Base-by-base conservation (phyloP, 169 alveolate species). In the Plasmodium blacklocki region DNA sequence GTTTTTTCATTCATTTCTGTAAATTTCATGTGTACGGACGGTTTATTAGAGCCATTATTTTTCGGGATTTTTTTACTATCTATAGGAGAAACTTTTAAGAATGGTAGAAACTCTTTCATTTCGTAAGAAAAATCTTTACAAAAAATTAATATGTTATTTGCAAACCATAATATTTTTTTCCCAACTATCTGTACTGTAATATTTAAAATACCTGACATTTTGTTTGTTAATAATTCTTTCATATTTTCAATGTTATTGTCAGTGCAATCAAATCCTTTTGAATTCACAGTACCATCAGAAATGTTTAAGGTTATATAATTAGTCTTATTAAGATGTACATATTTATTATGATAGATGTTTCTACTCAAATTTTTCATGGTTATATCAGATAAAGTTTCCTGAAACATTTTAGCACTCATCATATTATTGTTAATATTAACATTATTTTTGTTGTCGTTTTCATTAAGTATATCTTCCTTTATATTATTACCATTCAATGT, bases 111-210 rank as follows among this genome's bases (percentile, higher is more conserved):
- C 7, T 70, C 56, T 5, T 11, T 83, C 67, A 83, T 43, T 23
- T 60, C 68, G 5, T 12, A 39, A 11, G 15, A 21, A 73, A 83
- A 83, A 47, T 83, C 91, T 11, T 70, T 56, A 60, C 74, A 63
- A 2, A 70, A 47, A 45, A 83, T 15, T n/a, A 56, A 18, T 11
- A 45, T 83, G 26, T 83, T 70, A 70, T 83, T 83, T 15, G 21
- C 67, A 64, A 83, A 68, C 91, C 91, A 83, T n/a, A 83, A 19
- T 45, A 83, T 18, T 49, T 83, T 71, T 63, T 83, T 83, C 23
- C 91, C 91, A 83, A 83, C 32, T 23, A 83, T 49, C 73, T 68
- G 54, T 63, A 83, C 91, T 12, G 78, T 83, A 58, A 83, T 50
- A 60, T 12, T 70, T 29, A 52, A 21, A 2, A n/a, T 2, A 43